Conservation (phyloP, 1,284 basidiomycete genomes). For the Sanguinoderma infundibulare region DNA sequence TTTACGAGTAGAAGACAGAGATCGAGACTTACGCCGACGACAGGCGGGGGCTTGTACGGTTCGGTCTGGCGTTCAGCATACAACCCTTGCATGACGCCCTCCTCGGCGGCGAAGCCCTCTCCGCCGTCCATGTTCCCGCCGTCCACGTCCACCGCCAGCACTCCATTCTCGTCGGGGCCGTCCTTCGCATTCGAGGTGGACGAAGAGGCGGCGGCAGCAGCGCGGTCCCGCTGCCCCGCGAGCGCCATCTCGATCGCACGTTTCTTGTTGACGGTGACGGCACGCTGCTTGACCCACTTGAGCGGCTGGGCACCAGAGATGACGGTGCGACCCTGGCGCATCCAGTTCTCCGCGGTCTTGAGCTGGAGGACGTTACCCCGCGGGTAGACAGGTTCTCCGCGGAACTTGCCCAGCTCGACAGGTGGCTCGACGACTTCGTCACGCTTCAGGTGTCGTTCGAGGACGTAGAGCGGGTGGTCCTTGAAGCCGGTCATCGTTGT, state of each 20-base stretch:
- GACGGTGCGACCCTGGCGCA: slow-evolving; percentile 83
- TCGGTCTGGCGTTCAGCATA: slow-evolving; percentile 91
- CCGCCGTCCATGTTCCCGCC: slow-evolving; percentile 4
- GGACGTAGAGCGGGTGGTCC: slow-evolving; percentile 93
- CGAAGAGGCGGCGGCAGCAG: slow-evolving; percentile 6
- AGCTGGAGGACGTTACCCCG: slow-evolving; percentile 83
- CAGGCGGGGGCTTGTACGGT: slow-evolving; percentile 77
- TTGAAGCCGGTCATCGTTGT: slow-evolving; percentile 92
- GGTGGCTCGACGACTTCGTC: slow-evolving; percentile 90
- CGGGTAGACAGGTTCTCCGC: slow-evolving; percentile 92
- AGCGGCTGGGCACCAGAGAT: slow-evolving; percentile 81
- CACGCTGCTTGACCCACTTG: slow-evolving; percentile 89
- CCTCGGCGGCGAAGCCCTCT: slow-evolving; percentile 43
- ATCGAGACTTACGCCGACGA: slow-evolving; percentile 69
- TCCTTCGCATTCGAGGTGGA: slow-evolving; percentile 19
- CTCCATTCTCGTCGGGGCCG: slow-evolving; percentile 32
- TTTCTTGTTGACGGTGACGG: slow-evolving; percentile 82
- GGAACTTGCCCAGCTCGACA: slow-evolving; percentile 88
- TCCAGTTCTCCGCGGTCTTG: slow-evolving; percentile 95
- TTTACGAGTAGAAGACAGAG: not conserved
- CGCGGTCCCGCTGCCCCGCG: slow-evolving; percentile 38
- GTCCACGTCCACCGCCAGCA: slow-evolving; percentile 5
- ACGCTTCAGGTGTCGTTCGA: slow-evolving; percentile 88
- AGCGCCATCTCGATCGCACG: slow-evolving; percentile 82
- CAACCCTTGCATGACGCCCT: slow-evolving; percentile 83